A percentile compares a stretch with the other conserved stretches of the same genome.
Conservation (phyloP, 2,329 filamentous ascomycete species). For the Stagonosporopsis chrysanthemi region DNA sequence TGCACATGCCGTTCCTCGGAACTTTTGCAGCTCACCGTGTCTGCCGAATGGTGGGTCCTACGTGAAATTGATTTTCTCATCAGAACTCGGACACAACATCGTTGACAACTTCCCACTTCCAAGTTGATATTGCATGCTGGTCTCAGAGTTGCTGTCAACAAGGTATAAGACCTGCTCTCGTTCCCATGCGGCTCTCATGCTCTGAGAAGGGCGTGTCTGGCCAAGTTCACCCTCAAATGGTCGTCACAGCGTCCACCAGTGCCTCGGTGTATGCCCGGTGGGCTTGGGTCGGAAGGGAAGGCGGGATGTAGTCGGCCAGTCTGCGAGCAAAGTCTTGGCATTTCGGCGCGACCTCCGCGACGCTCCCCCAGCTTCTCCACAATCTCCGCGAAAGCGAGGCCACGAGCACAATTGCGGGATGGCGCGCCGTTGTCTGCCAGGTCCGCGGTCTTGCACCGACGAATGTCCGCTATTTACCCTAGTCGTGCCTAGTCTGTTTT, state of each 20-base stretch:
- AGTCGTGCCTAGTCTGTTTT: constrained; percentile 4
- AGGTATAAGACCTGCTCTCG: no score
- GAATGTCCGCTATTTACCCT: constrained; percentile 3
- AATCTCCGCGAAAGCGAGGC: constrained; percentile 18
- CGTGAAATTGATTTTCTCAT: no score
- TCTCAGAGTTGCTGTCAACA: no score
- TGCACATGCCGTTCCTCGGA: no score
- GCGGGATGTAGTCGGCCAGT: constrained; percentile 7
- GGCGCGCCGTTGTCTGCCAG: constrained; percentile 13
- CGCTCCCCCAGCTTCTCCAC: constrained; percentile 18
- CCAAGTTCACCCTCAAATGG: not conserved
- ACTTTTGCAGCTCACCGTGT: no score
- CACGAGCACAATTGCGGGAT: constrained; percentile 4
- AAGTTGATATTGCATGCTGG: no score
- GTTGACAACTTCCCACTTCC: no score
- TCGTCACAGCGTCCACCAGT: not conserved
- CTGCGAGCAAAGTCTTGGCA: constrained; percentile 13
- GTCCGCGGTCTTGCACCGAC: constrained; percentile 4
- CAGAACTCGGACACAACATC: no score
- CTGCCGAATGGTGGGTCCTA: no score
- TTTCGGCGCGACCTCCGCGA: constrained; percentile 14
- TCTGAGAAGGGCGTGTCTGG: not conserved
- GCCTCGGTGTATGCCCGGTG: not conserved
- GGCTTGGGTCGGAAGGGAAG: constrained; percentile 2
- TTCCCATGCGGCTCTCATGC: no score